Evolutionary conservation across 1,284 basidiomycete genomes (phyloP), one percentile per base, ranked within the genome.

Genomic region (Fomitopsis schrenkii): DNA sequence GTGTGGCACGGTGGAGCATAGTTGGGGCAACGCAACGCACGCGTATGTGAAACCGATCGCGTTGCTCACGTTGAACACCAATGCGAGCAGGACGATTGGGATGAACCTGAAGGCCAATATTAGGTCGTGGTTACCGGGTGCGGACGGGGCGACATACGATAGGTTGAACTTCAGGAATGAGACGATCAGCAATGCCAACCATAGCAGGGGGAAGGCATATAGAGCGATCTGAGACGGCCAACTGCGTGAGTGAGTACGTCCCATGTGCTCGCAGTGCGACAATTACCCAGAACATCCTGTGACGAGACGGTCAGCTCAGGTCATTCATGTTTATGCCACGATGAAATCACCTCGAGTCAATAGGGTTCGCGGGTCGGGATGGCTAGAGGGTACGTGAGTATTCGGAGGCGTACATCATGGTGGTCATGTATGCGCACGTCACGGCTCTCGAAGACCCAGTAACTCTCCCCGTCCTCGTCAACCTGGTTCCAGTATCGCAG

Each of bases 401-500:
- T 45, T 38, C 15, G 62, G 36, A 58, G 36, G 42, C 59, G 38
- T 45, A 33, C 62, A 52, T 60, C 48, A n/a, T 17, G 5, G 14
- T 30, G 28, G 38, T 40, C n/a, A 45, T 30, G 54, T n/a, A 46
- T 12, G 75, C 87, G 71, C 76, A 95, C 94, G 75, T 97, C 95
- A 71, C 94, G 84, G 67, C 90, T 92, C 77, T 97, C 95, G 68
- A 97, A 97, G 3, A 97, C 95, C 95, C 95, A 97, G 66, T 90
- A 94, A 72, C 91, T 94, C 72, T 96, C 94, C 2, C 95, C 95
- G 67, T 97, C 94, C 59, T 97, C 95, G 69, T 97, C 94, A 14
- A 98, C 90, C 75, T 97, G 95, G 73, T 97, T 98, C 95, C 95
- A 98, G 72, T 95, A 98, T 60, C 95, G 83, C 65, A 98, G 77